Base-by-base conservation (phyloP, 768 basidiomycete genomes). In the Fomitopsis pulvina region DNA sequence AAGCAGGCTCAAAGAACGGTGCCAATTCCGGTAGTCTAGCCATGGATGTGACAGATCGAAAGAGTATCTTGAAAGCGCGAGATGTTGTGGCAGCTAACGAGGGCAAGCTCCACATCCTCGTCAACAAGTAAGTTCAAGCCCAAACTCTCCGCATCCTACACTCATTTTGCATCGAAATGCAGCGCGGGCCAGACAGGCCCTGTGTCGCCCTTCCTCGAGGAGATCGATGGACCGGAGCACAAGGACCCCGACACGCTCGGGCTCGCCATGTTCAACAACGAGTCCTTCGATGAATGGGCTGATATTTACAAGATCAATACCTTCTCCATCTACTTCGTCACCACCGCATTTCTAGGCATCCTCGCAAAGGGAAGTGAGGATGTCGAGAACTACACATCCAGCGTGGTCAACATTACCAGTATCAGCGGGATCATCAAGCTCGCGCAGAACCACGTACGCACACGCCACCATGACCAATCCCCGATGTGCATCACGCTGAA, bases 171-270 rank as follows among this genome's bases (percentile, higher is more conserved):
- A 10, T 12, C 41, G n/a, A 5, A 5, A 8, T 29, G 30, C 56
- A 91, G 89, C 54, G 87, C 88, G 21, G 88, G 88, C 1, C 83
- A 90, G 66, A 66, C 69, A 5, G 89, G 88, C 0, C 89, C 88
- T 14, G 51, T 58, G 0, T 79, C 83, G 1, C 57, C 55, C 1
- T 87, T 85, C 69, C 67, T 89, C 24, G 73, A 73, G 43, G 61
- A 85, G 38, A 73, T 72, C 1, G 66, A 71, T 12, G 73, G 80
- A 0, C 80, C 81, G 2, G 74, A 87, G 51, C 73, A 72, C 45
- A 79, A 81, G 60, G 74, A 79, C 42, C 75, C 83, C 8, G 84
- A 81, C 51, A 75, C 83, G 5, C 63, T 89, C 7, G 79, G 89
- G 9, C 74, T 66, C n/a, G 78, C 83, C 8, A 65, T 91, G 34